phyloP scores from a whole-genome alignment of 768 basidiomycete genomes.

The Suillus cothurnatus region DNA sequence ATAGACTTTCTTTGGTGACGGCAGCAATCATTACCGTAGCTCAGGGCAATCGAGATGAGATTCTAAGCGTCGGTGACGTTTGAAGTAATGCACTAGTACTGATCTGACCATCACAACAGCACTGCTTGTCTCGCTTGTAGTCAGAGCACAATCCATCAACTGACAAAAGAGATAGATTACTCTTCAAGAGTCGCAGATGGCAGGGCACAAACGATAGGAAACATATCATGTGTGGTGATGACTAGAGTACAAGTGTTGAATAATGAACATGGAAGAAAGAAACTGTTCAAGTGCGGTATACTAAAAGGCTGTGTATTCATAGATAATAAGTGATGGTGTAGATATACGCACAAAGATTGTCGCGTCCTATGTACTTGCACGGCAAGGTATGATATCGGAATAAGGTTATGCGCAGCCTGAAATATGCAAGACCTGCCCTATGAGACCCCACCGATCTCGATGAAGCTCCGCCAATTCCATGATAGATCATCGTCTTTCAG shows the following conservation, averaged over 20 bases:
- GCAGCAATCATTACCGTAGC: not conserved
- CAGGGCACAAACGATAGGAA: not conserved
- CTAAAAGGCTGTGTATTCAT: slow-evolving; percentile 15
- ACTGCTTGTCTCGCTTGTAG: not conserved
- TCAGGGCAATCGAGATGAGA: not conserved
- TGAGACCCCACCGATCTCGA: slow-evolving; percentile 50
- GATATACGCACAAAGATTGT: slow-evolving; percentile 23
- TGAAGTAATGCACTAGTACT: too few species aligned
- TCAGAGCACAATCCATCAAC: not conserved
- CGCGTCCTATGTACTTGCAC: slow-evolving; percentile 12
- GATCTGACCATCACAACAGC: too few species aligned
- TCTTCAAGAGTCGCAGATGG: not conserved
- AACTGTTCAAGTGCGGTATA: not conserved
- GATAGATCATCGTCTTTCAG: slow-evolving; percentile 50
- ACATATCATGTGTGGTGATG: not conserved
- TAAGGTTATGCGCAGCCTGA: slow-evolving; percentile 13
- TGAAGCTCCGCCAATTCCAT: slow-evolving; percentile 65
- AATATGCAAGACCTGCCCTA: slow-evolving; percentile 4
- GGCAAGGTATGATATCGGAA: slow-evolving; percentile 18
- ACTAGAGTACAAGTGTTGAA: slow-evolving; percentile 5
- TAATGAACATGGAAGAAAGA: slow-evolving; percentile 6
- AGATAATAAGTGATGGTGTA: slow-evolving; percentile 19
- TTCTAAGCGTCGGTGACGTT: too few species aligned
- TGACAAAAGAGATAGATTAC: not conserved
- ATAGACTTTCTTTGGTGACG: not conserved